These are phyloP conservation scores for Leptodontidium sp. DNA, from an alignment of 2,329 filamentous ascomycete genomes.

Conservation along the genomic window DNA sequence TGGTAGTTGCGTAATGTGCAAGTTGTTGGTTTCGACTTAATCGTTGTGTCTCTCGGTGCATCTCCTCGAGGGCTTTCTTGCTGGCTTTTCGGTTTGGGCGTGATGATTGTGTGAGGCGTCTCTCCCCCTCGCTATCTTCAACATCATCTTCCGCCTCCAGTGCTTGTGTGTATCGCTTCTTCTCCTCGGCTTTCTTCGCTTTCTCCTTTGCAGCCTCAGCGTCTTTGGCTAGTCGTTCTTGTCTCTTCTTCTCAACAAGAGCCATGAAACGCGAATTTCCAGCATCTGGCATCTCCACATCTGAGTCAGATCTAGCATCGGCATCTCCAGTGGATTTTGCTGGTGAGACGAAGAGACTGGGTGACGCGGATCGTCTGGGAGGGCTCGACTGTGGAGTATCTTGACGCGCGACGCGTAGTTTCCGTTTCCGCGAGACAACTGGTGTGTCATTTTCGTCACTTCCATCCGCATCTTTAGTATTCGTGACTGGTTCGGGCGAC, in stretches of 20 bases:
- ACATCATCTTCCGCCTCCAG: constrained; percentile 65
- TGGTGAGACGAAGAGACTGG: constrained; percentile 54
- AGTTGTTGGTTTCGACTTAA: constrained; percentile 91
- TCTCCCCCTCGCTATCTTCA: constrained; percentile 67
- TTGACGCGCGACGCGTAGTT: constrained; percentile 34
- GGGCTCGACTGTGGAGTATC: constrained; percentile 39
- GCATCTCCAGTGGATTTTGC: constrained; percentile 43
- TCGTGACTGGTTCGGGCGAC: constrained; percentile 43
- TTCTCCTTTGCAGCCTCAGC: constrained; percentile 60
- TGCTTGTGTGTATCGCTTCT: constrained; percentile 56
- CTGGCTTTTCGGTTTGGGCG: constrained; percentile 84
- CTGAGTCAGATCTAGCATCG: constrained; percentile 42
- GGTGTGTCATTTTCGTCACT: constrained; percentile 39
- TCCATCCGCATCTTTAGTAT: constrained; percentile 49
- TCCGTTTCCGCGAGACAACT: constrained; percentile 42
- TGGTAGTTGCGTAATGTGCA: constrained; percentile 86
- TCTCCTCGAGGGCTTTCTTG: constrained; percentile 94
- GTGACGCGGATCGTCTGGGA: constrained; percentile 39
- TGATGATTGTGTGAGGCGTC: constrained; percentile 71
- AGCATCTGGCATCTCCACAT: constrained; percentile 54
- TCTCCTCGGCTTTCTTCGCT: constrained; percentile 44
- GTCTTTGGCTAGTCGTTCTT: constrained; percentile 74
- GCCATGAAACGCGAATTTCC: constrained; percentile 72
- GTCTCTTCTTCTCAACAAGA: constrained; percentile 76
- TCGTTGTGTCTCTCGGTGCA: constrained; percentile 93